Base-by-base conservation (phyloP, 495 filamentous ascomycete genomes). In the Tuber indicum region DNA sequence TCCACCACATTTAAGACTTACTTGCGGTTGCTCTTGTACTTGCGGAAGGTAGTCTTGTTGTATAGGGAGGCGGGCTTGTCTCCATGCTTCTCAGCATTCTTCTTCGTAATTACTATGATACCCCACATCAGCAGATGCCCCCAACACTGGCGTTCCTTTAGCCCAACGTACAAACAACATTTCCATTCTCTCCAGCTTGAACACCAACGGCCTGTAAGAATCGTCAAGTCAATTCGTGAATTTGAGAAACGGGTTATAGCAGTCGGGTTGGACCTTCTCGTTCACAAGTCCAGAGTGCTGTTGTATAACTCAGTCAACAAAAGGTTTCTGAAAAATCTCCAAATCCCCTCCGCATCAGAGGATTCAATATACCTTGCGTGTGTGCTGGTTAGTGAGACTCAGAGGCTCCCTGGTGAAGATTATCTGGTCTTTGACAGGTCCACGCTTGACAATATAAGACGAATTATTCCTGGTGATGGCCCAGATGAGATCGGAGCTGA, bases 371-470 rank as follows among this genome's bases (percentile, higher is more conserved):
- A 96, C 94, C 92, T 97, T 99, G 88, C 93, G 92, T 72, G 89
- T 90, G 86, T 97, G 91, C 85, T 92, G 87, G 90, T 98, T 98
- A 83, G 87, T 87, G 83, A 98, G 85, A 88, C 98, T 99, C 79
- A 97, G 86, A 80, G 93, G 92, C 84, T 99, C 96, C 72, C 91
- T 92, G 78, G 96, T 98, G 89, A 99, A 94, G 86, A 91, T 92
- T 80, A 91, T 87, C 83, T 92, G 91, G 81, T 92, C 93, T 79
- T 87, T 88, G 72, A 82, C 81, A 76, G 85, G 84, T 85, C 90
- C 93, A 85, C 94, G 90, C 91, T 97, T 96, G 82, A 95, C 92
- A 85, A 98, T 90, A 89, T 88, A 96, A 12, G 81, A 80, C 52
- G 81, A 82, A 41, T 78, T 62, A 49, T 82, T 82, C 32, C 81